Conservation (phyloP, 768 basidiomycete species). For the Coprinellus micaceus region DNA sequence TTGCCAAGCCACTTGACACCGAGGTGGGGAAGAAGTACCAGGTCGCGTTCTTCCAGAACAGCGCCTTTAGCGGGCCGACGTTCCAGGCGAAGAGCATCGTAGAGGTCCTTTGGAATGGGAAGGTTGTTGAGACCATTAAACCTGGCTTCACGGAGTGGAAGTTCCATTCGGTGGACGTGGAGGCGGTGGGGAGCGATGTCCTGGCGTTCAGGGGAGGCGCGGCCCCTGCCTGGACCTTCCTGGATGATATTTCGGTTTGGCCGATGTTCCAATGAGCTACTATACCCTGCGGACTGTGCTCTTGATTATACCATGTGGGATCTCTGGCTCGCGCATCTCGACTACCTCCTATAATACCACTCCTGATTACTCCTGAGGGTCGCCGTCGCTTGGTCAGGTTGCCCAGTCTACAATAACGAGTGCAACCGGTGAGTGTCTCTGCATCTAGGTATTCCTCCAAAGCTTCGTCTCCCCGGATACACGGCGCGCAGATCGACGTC, state of each 20-base stretch:
- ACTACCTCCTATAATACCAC: too few relatives aligned
- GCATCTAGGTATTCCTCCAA: too few relatives aligned
- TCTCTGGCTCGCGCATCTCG: too few relatives aligned
- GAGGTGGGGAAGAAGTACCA: constrained; percentile 34
- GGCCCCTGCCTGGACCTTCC: constrained; percentile 47
- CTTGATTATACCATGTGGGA: too few relatives aligned
- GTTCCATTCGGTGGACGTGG: constrained; percentile 33
- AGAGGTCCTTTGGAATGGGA: constrained; percentile 43
- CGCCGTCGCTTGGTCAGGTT: too few relatives aligned
- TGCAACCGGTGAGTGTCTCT: too few relatives aligned
- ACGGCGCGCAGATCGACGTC: too few relatives aligned
- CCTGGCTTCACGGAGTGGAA: constrained; percentile 38
- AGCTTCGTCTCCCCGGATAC: too few relatives aligned
- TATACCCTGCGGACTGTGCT: too few relatives aligned
- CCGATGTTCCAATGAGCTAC: constrained; percentile 1
- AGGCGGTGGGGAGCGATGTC: constrained; percentile 32
- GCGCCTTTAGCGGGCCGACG: constrained; percentile 31
- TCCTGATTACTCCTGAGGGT: too few relatives aligned
- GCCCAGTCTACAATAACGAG: too few relatives aligned
- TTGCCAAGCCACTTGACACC: constrained; percentile 29
- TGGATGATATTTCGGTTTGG: constrained; percentile 39
- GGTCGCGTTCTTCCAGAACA: constrained; percentile 41
- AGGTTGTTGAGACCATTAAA: constrained; percentile 26
- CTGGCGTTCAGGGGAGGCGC: constrained; percentile 40
- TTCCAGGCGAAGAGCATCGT: constrained; percentile 34